phyloP scores from a whole-genome alignment of 2,329 filamentous ascomycete species.

The Fusarium humuli region DNA sequence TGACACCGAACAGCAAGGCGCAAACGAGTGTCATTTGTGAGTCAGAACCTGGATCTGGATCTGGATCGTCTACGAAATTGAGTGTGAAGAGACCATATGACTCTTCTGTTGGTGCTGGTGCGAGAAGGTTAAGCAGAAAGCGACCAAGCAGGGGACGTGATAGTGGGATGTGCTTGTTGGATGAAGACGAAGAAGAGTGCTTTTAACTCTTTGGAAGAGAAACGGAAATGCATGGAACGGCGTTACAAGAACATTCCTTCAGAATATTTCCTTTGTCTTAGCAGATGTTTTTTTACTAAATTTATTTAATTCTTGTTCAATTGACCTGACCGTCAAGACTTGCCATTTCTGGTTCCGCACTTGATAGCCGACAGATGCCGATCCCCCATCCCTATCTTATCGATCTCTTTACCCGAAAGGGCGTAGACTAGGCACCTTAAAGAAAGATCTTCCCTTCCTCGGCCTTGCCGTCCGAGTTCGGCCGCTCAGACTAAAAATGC shows the following conservation, averaged over 20 bases:
- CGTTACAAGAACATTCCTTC: constrained; percentile 18
- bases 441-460: constrained; percentile 2
- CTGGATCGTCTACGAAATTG: background rate
- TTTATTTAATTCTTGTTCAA: background rate
- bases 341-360: constrained; percentile 34
- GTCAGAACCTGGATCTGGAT: background rate
- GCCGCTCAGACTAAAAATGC: constrained; percentile 15
- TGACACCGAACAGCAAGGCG: constrained; percentile 50
- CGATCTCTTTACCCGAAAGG: constrained; percentile 6
- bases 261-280: constrained; percentile 41
- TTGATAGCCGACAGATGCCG: constrained; percentile 28
- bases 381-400: constrained; percentile 23
- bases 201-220: constrained; percentile 21
- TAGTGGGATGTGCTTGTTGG: constrained; percentile 66
- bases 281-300: background rate
- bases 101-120: background rate
- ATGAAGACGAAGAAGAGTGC: constrained; percentile 62
- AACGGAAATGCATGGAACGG: background rate
- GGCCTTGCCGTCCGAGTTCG: constrained; percentile 39
- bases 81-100: background rate
- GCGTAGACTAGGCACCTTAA: background rate
- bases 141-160: constrained; percentile 55
- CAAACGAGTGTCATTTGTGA: background rate
- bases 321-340: constrained; percentile 52
- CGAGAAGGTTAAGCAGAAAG: background rate